Conservation (phyloP, 208 protist species). For the Trypanosoma platydactyli region DNA sequence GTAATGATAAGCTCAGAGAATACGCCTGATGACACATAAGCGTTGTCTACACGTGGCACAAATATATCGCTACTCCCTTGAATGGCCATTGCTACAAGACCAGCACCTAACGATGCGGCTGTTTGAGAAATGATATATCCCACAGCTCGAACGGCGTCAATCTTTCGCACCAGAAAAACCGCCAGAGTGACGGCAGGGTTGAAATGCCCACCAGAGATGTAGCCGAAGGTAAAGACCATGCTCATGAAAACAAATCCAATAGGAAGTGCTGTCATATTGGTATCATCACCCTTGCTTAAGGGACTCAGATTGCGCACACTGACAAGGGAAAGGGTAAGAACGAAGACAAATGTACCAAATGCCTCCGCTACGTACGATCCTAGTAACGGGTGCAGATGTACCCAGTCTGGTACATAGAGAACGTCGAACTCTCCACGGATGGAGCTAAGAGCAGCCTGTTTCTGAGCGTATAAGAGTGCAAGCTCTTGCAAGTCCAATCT, state of each 20-base stretch:
- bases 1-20: slow-evolving; percentile 86
- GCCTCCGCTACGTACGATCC: slow-evolving; percentile 78
- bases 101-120: slow-evolving; percentile 55
- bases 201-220: slow-evolving; percentile 81
- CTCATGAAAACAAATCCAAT: slow-evolving; percentile 86
- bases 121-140: slow-evolving; percentile 76
- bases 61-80: slow-evolving; percentile 68
- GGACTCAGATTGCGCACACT: slow-evolving; percentile 71
- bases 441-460: slow-evolving; percentile 61
- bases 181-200: slow-evolving; percentile 83
- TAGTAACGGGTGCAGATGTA: slow-evolving; percentile 78
- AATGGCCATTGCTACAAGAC: slow-evolving; percentile 75
- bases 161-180: slow-evolving; percentile 61
- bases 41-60: slow-evolving; percentile 53
- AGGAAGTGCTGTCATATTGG: slow-evolving; percentile 67
- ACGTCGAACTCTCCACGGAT: slow-evolving; percentile 65
- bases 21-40: slow-evolving; percentile 68
- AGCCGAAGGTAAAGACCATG: slow-evolving; percentile 84
- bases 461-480: slow-evolving; percentile 63
- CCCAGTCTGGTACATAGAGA: slow-evolving; percentile 79
- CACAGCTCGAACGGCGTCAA: slow-evolving; percentile 49
- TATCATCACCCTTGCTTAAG: slow-evolving; percentile 53
- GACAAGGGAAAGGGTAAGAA: slow-evolving; percentile 67
- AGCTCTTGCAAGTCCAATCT: slow-evolving; percentile 58
- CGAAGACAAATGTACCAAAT: slow-evolving; percentile 80